phyloP scores from a whole-genome alignment of 495 filamentous ascomycete genomes.

The Lasiosphaeria hispida region DNA sequence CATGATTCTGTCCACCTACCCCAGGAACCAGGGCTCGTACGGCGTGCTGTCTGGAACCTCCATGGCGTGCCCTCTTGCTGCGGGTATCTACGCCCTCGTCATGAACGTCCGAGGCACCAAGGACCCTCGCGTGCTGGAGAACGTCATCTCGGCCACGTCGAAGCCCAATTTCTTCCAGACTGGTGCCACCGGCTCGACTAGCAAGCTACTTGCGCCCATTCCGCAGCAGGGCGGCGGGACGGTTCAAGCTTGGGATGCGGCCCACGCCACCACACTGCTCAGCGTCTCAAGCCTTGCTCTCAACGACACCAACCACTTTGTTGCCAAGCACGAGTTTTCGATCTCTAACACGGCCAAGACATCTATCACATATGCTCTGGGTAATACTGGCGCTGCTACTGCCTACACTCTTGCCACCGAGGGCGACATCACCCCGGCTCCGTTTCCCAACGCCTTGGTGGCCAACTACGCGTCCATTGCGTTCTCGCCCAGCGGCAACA shows the following conservation, averaged over 20 bases:
- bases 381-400: constrained; percentile 41
- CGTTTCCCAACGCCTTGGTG: constrained; percentile 41
- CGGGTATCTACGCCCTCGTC: constrained; percentile 50
- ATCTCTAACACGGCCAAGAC: constrained; percentile 51
- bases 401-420: constrained; percentile 41
- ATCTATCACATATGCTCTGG: constrained; percentile 47
- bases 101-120: constrained; percentile 38
- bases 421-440: constrained; percentile 28
- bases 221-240: constrained; percentile 57
- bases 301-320: constrained; percentile 56
- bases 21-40: constrained; percentile 43
- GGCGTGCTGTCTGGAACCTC: constrained; percentile 51
- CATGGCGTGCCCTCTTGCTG: constrained; percentile 53
- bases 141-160: constrained; percentile 34
- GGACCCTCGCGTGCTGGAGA: constrained; percentile 35
- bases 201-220: constrained; percentile 49
- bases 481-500: constrained; percentile 26
- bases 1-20: constrained; percentile 50
- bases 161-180: constrained; percentile 47
- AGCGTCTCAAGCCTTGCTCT: constrained; percentile 54
- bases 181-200: constrained; percentile 30
- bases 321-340: constrained; percentile 45
- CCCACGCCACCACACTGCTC: constrained; percentile 52
- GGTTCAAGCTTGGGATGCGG: constrained; percentile 55
- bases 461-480: constrained; percentile 35